A percentile compares a stretch with the other conserved stretches of the same genome.
Evolutionary conservation across 495 filamentous ascomycete genomes (phyloP).

Genomic region (Tuber indicum): DNA sequence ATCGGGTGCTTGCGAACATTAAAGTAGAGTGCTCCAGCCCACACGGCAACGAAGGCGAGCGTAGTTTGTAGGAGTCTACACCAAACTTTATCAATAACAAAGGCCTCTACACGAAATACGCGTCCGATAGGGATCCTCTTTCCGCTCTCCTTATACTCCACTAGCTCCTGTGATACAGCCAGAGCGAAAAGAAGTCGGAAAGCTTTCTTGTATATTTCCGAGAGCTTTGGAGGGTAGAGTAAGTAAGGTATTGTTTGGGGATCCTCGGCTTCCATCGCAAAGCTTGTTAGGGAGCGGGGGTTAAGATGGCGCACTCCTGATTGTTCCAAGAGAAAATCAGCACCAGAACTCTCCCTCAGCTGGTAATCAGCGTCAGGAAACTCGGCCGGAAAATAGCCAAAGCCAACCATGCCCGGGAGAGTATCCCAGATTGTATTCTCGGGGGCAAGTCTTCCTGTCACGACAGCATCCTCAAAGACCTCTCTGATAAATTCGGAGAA

Average conservation of each 20-base stretch:
- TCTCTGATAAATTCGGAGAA: conserved; percentile 6
- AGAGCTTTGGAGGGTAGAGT: background rate
- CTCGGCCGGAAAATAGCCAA: background rate
- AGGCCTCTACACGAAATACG: background rate
- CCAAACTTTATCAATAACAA: background rate
- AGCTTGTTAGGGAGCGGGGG: background rate
- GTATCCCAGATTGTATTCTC: background rate
- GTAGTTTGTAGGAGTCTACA: background rate
- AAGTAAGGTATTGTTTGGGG: background rate
- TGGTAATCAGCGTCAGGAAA: background rate
- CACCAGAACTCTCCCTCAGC: background rate
- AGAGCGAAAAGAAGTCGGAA: conserved; percentile 8
- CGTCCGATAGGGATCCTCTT: background rate
- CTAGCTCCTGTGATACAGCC: background rate
- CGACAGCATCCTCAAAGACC: background rate
- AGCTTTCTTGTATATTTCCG: background rate
- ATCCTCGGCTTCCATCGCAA: background rate
- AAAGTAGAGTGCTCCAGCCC: background rate
- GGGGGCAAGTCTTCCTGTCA: background rate
- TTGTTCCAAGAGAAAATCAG: background rate
- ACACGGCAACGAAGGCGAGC: background rate
- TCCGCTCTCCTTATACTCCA: background rate
- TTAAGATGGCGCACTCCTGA: background rate
- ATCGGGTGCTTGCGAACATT: background rate
- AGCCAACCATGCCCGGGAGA: background rate